Base-by-base conservation (phyloP, 108 stramenopile genomes). In the Cylindrotheca closterium region DNA sequence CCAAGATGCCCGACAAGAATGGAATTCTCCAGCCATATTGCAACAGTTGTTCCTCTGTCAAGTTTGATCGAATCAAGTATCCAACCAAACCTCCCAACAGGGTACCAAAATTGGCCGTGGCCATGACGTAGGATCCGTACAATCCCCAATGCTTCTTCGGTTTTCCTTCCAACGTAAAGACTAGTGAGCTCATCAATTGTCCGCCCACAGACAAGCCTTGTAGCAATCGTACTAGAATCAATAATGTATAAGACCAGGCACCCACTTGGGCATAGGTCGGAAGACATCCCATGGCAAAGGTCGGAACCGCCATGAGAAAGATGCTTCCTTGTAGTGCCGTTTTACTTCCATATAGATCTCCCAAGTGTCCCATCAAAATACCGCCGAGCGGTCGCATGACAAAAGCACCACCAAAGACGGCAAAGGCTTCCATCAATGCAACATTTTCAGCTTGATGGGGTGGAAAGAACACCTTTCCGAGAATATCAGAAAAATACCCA, bases 401-500 rank as follows among this genome's bases (percentile, higher is more conserved):
- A 75, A 93, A 93, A 8, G 92, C 92, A 8, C 78, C 81, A 55
- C 92, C 92, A 71, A 88, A 93, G 17, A 92, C 82, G 0, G 79
- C 77, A 74, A 93, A 93, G 18, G 68, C 66, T 50, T 75, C 66
- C 21, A 83, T 62, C 10, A 62, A 47, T 2, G 26, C 57, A 33
- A 4, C 10, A 31, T 32, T 56, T 19, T 3, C 53, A 27, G 67
- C 29, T n/a, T 80, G 65, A 30, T 58, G 34, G 24, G 79, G 70
- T 1, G 85, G 85, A 58, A 91, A 91, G 70, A 91, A 91, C 1
- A 86, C 79, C 10, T 77, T 49, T 18, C 73, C 77, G 15, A 91
- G 65, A 37, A 85, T 65, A 50, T 87, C 84, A 47, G 77, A 68
- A 55, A 91, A 81, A 66, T 64, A 87, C 3, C 89, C 89, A 66